These are phyloP conservation scores for Crithidia thermophila DNA, from an alignment of 208 protist species.

Conservation along the genomic window DNA sequence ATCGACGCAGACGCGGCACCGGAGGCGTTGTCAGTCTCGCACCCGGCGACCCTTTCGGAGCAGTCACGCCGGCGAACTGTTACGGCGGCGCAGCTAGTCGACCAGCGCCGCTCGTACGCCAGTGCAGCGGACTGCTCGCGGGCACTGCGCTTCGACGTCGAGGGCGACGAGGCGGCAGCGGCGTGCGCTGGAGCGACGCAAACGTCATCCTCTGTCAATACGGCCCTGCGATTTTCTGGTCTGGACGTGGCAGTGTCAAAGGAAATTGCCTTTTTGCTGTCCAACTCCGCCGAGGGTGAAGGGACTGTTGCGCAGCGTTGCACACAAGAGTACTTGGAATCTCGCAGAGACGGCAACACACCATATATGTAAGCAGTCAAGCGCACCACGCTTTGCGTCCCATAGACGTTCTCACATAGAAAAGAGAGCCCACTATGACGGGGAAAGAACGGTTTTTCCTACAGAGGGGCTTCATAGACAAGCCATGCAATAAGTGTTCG, in stretches of 20 bases:
- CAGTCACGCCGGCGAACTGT: no score
- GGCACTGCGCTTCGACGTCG: conserved; percentile 13
- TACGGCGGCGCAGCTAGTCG: neutral
- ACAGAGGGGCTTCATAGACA: no score
- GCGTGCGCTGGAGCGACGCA: neutral
- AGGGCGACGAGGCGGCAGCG: neutral
- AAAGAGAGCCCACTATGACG: no score
- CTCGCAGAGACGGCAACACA: conserved; percentile 18
- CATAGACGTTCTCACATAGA: neutral
- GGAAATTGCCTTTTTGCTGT: conserved; percentile 32
- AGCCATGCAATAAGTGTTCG: no score
- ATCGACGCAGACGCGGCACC: neutral
- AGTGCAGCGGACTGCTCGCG: conserved; percentile 1
- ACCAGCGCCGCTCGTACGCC: neutral
- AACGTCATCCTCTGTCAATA: conserved; percentile 5
- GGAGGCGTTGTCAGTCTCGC: neutral
- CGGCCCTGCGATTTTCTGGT: conserved; percentile 29
- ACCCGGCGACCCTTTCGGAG: conserved; percentile 7
- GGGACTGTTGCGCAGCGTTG: neutral
- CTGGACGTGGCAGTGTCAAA: conserved; percentile 33
- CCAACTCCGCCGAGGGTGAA: neutral
- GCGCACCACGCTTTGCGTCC: neutral
- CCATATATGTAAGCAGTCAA: conserved; percentile 22
- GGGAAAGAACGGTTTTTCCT: no score
- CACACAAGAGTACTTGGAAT: conserved; percentile 25